These are phyloP conservation scores for Candida labiduridarum DNA, from an alignment of 1,139 yeast genomes.

Conservation along the genomic window DNA sequence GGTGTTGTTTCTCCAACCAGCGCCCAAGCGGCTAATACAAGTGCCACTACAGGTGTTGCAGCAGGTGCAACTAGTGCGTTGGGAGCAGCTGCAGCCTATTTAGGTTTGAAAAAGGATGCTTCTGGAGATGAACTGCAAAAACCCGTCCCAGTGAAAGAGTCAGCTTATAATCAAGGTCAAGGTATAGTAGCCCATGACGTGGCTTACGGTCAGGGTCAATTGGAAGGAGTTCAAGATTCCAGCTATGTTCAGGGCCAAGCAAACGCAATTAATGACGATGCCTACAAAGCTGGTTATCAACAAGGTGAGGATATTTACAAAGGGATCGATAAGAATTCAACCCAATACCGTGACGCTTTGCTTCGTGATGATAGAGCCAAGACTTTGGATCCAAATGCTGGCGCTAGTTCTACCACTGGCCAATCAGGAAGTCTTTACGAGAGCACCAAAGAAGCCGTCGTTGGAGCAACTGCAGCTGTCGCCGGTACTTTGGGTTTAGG, in stretches of 20 bases:
- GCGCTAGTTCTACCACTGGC: conserved; percentile 5
- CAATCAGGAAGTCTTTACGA: conserved; percentile 3
- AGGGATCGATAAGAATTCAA: conserved; percentile 4
- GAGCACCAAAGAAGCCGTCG: conserved; percentile 12
- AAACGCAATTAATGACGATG: conserved; percentile 8
- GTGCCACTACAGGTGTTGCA: conserved; percentile 13
- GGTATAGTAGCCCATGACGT: not conserved
- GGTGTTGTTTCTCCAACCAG: conserved; percentile 4
- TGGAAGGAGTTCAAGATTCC: conserved; percentile 4
- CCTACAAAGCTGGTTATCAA: conserved; percentile 11
- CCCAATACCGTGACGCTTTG: conserved; percentile 3
- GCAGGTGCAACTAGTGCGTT: conserved; percentile 17
- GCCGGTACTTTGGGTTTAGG: conserved; percentile 10
- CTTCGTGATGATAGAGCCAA: not conserved
- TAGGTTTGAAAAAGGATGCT: conserved; percentile 9
- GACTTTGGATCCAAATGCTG: conserved; percentile 8
- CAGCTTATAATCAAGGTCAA: not conserved
- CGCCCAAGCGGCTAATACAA: not conserved
- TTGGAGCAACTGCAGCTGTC: conserved; percentile 17
- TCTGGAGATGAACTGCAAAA: not conserved
- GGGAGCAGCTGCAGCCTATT: conserved; percentile 16
- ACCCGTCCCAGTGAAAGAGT: not conserved
- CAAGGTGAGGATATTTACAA: conserved; percentile 9
- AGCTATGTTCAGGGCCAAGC: conserved; percentile 7
- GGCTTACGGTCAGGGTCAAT: not conserved